A percentile compares a stretch with the other conserved stretches of the same genome.
Evolutionary conservation across 768 basidiomycete species (phyloP).

Genomic region (Rhizopogon vinicolor): DNA sequence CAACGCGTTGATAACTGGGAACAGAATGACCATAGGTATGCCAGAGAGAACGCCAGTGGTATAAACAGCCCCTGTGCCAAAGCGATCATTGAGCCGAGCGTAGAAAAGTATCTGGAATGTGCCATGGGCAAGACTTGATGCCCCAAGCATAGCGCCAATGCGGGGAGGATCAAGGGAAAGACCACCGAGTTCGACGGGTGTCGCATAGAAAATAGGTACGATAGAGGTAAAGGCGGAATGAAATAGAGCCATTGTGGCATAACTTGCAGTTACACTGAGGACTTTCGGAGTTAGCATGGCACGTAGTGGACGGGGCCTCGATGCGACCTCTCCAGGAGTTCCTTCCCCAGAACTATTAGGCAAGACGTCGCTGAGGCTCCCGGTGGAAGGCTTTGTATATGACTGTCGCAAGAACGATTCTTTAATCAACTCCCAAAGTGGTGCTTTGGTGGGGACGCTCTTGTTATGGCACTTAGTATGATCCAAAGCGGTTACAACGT

Average conservation of each 20-base stretch:
- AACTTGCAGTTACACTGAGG: conserved; percentile 54
- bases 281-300: conserved; percentile 50
- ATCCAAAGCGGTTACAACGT: neutral
- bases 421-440: neutral
- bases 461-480: neutral
- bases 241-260: conserved; percentile 54
- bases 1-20: conserved; percentile 35
- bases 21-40: conserved; percentile 37
- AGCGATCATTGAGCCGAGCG: conserved; percentile 45
- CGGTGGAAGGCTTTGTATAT: neutral
- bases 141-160: conserved; percentile 25
- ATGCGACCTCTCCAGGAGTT: neutral
- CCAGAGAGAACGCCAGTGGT: conserved; percentile 43
- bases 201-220: conserved; percentile 27
- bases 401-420: neutral
- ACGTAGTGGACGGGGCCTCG: conserved; percentile 39
- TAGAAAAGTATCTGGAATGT: conserved; percentile 61
- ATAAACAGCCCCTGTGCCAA: conserved; percentile 59
- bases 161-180: conserved; percentile 19
- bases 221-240: conserved; percentile 59
- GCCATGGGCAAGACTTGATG: conserved; percentile 28
- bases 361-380: neutral
- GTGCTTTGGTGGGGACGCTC: neutral
- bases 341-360: neutral
- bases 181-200: conserved; percentile 26